Base-by-base conservation (phyloP, 2,329 filamentous ascomycete genomes). In the Plectosphaerella plurivora region DNA sequence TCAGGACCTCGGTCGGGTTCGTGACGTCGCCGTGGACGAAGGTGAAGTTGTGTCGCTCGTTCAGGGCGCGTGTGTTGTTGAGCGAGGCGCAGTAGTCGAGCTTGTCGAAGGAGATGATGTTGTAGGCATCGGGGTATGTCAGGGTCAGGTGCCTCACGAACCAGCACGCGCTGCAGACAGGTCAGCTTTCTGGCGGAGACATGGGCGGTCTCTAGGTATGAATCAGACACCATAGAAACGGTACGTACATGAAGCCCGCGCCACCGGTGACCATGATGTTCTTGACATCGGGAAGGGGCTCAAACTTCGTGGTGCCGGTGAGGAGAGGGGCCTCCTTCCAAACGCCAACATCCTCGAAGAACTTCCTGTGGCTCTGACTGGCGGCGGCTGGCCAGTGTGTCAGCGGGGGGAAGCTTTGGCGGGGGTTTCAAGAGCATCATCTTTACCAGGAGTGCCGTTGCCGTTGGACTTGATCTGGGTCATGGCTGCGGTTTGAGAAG, bases 181-280 rank as follows among this genome's bases (percentile, higher is more conserved):
- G 28, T 33, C 3, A 33, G 28, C 11, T 33, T 28, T 10, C 3
- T 42, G 16, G 44, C 42, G 49, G 46, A 33, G 44, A 50, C 9
- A 45, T 65, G 51, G 67, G 62, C 57, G 37, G 14, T 12, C 16
- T 47, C 20, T 11, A 5, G 28, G 22, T n/a, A n/a, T n/a, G n/a
- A n/a, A n/a, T n/a, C n/a, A 16, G 36, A 51, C 37, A 44, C 6
- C 37, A 46, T 41, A 45, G 47, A 41, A 48, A 51, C 47, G 44
- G 49, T 14, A 70, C 86, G 69, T 75, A 91, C 88, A 93, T 92
- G 75, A 94, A 94, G 60, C 89, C 89, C 56, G 88, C 89, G 51
- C 89, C 89, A 48, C 89, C 89, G 18, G 89, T 93, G 57, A 94
- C 81, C 79, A 93, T 86, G 61, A 93, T 91, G 64, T 91, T 92